A percentile compares a stretch with the other conserved stretches of the same genome.
Evolutionary conservation across 495 filamentous ascomycete species (phyloP).

Genomic region (Platismatia glauca): DNA sequence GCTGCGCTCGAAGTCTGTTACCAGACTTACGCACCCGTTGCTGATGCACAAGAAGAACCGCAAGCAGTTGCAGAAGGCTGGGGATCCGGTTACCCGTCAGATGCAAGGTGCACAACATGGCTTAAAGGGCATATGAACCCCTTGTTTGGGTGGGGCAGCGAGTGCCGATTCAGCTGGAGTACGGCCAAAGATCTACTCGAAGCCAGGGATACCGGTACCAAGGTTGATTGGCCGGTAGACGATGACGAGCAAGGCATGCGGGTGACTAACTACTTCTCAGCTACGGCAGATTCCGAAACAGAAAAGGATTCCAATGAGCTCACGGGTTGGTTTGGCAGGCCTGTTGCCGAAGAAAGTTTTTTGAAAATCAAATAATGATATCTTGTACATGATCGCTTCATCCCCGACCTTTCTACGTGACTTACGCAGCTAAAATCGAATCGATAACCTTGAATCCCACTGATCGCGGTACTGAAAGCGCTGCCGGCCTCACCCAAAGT

Average conservation of each 20-base stretch:
- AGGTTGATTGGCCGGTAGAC: constrained; percentile 76
- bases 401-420: not conserved
- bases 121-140: constrained; percentile 78
- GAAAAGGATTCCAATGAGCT: constrained; percentile 21
- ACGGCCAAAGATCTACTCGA: constrained; percentile 92
- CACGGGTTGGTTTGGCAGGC: constrained; percentile 23
- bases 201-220: constrained; percentile 46
- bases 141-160: constrained; percentile 88
- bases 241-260: constrained; percentile 55
- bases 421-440: not conserved
- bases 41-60: constrained; percentile 18
- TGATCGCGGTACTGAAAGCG: not conserved
- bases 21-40: constrained; percentile 33
- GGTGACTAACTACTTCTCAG: constrained; percentile 65
- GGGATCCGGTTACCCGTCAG: constrained; percentile 91
- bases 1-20: constrained; percentile 72
- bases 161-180: constrained; percentile 84
- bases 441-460: not conserved
- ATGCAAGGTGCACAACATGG: constrained; percentile 73
- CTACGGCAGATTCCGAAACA: constrained; percentile 23
- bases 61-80: constrained; percentile 43
- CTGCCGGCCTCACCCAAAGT: not conserved
- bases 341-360: constrained; percentile 22
- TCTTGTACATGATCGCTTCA: not conserved
- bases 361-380: constrained; percentile 5